phyloP scores from a whole-genome alignment of 2,329 filamentous ascomycete genomes.

The Phaeosphaeria sp. region DNA sequence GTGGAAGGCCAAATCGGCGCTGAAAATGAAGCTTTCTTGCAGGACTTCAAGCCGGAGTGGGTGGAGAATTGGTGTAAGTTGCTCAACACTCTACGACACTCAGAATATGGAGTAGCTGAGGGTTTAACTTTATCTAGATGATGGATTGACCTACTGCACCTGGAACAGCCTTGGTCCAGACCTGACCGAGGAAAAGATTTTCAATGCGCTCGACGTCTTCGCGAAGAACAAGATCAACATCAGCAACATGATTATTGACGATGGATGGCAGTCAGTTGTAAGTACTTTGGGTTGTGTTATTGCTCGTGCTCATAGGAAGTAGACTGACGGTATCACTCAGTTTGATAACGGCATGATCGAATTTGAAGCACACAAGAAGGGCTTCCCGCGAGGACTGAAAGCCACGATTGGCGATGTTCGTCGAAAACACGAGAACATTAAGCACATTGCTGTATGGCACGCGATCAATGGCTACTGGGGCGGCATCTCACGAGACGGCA shows the following conservation, averaged over 20 bases:
- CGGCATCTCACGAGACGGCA: conserved; percentile 76
- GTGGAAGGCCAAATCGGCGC: conserved; percentile 53
- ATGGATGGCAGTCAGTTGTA: conserved; percentile 73
- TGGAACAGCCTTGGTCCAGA: conserved; percentile 92
- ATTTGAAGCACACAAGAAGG: conserved; percentile 82
- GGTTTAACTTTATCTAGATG: conserved; percentile 55
- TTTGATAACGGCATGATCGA: conserved; percentile 66
- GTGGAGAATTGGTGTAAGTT: conserved; percentile 74
- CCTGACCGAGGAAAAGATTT: conserved; percentile 80
- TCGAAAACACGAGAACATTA: conserved; percentile 71
- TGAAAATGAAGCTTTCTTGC: conserved; percentile 56
- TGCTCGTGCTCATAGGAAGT: conserved; percentile 6
- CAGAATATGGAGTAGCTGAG: background rate
- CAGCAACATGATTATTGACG: conserved; percentile 90
- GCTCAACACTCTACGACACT: background rate
- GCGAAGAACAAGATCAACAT: conserved; percentile 76
- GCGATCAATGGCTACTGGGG: conserved; percentile 74
- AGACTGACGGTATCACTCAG: conserved; percentile 56
- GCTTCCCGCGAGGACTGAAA: conserved; percentile 82
- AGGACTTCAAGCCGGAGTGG: conserved; percentile 69
- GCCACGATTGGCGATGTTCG: conserved; percentile 74
- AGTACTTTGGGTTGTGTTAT: background rate
- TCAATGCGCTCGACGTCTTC: conserved; percentile 75
- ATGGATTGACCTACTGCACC: conserved; percentile 92
- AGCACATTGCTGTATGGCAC: conserved; percentile 94